Evolutionary conservation across 305 asterid genomes (phyloP).

Genomic region (Fraxinus greggii): DNA sequence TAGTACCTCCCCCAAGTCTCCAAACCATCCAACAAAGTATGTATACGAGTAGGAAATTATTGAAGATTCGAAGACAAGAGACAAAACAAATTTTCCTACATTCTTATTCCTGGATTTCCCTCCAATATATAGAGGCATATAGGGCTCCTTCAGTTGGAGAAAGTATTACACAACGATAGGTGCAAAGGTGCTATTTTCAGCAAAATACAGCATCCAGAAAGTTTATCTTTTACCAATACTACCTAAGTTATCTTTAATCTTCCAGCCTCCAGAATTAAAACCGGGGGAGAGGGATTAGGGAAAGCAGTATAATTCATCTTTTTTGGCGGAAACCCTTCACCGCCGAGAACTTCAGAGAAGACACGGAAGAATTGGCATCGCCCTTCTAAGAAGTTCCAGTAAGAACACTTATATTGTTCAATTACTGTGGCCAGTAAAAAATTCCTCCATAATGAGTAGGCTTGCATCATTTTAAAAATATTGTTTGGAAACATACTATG

Average conservation of each 20-base stretch:
- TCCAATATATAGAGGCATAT: not conserved
- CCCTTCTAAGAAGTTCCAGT: conserved; percentile 1
- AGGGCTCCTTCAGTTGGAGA: not conserved
- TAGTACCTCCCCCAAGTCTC: not conserved
- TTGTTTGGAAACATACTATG: not conserved
- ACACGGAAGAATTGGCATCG: not conserved
- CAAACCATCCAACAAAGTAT: not conserved
- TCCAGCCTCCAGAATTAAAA: not conserved
- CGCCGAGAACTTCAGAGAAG: not conserved
- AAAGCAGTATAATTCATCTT: not conserved
- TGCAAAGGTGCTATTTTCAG: not conserved
- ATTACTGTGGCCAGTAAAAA: not conserved
- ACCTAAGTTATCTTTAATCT: not conserved
- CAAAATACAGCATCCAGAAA: not conserved
- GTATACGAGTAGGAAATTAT: not conserved
- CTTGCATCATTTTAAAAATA: not conserved
- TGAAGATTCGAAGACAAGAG: not conserved
- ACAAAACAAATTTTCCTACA: not conserved
- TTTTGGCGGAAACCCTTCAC: not conserved
- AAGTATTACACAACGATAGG: not conserved
- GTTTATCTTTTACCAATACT: not conserved
- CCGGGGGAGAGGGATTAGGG: not conserved
- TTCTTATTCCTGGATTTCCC: conserved; percentile 4
- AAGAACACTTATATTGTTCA: not conserved
- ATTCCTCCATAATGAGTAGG: not conserved